Evolutionary conservation across 208 protist species (phyloP).

Genomic region (Trypanosoma grayi): DNA sequence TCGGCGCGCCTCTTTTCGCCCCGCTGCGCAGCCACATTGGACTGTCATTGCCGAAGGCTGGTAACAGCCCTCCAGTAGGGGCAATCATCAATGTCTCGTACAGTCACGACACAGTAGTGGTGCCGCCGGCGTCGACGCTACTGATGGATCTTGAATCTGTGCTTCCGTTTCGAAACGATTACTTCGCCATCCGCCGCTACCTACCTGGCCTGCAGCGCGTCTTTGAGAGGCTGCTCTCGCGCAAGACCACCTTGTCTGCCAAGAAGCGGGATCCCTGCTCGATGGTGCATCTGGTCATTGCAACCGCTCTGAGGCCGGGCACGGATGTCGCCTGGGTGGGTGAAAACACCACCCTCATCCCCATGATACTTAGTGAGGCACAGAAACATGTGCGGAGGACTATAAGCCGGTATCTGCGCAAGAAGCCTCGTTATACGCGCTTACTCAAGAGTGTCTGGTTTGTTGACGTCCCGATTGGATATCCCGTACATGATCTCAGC

Average conservation of each 20-base stretch:
- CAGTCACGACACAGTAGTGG: conserved; percentile 11
- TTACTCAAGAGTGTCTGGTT: conserved; percentile 13
- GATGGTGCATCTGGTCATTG: conserved; percentile 9
- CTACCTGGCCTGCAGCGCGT: not conserved
- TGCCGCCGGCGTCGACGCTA: not conserved
- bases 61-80: not conserved
- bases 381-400: conserved; percentile 10
- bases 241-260: not conserved
- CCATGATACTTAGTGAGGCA: not conserved
- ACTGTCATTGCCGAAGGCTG: not conserved
- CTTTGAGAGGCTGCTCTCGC: not conserved
- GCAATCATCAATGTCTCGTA: conserved; percentile 14
- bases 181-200: conserved; percentile 4
- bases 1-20: not conserved
- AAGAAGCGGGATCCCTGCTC: not conserved
- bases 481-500: conserved; percentile 1
- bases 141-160: not conserved
- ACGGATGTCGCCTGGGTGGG: not conserved
- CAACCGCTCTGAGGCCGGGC: not conserved
- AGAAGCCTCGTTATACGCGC: conserved; percentile 10
- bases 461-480: conserved; percentile 20
- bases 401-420: conserved; percentile 15
- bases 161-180: conserved; percentile 18
- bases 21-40: conserved; percentile 10
- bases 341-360: not conserved